These are phyloP conservation scores for Citrullus mucosospermus DNA, from an alignment of 306 rosid genomes.

Conservation along the genomic window DNA sequence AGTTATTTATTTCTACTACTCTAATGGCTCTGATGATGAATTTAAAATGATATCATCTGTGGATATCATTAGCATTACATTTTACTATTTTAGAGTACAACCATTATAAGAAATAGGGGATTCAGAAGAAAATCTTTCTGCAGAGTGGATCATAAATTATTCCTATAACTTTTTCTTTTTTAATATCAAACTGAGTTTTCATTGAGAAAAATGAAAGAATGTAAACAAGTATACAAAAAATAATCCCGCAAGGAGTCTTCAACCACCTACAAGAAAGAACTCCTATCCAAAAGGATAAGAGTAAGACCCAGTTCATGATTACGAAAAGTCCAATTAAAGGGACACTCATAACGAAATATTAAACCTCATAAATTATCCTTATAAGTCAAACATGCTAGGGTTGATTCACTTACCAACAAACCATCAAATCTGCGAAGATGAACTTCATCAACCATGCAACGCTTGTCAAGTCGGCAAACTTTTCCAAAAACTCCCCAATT, in stretches of 20 bases:
- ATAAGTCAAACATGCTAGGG: constrained; percentile 8
- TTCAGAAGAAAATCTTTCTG: not conserved
- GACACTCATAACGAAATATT: too few relatives aligned
- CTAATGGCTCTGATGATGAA: not conserved
- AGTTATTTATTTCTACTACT: not conserved
- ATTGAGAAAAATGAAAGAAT: too few relatives aligned
- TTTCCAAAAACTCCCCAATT: constrained; percentile 73
- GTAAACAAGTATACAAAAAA: too few relatives aligned
- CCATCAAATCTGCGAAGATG: constrained; percentile 98
- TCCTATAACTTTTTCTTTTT: too few relatives aligned
- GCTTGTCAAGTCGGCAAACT: constrained; percentile 67
- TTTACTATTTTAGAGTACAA: not conserved
- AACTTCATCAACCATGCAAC: constrained; percentile 89
- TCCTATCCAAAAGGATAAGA: too few relatives aligned
- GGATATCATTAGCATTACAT: not conserved
- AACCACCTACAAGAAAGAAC: too few relatives aligned
- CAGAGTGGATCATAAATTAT: not conserved
- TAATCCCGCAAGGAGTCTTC: too few relatives aligned
- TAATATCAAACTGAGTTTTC: too few relatives aligned
- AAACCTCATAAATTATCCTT: not conserved
- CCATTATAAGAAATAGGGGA: not conserved
- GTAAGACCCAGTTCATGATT: too few relatives aligned
- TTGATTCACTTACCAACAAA: constrained; percentile 51
- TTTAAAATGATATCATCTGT: not conserved
- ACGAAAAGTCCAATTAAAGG: too few relatives aligned